Percentiles rank a stretch among this genome's conserved stretches.
These are phyloP conservation scores for Phytophthora podocarpi DNA, from an alignment of 352 stramenopile genomes.

Conservation along the genomic window DNA sequence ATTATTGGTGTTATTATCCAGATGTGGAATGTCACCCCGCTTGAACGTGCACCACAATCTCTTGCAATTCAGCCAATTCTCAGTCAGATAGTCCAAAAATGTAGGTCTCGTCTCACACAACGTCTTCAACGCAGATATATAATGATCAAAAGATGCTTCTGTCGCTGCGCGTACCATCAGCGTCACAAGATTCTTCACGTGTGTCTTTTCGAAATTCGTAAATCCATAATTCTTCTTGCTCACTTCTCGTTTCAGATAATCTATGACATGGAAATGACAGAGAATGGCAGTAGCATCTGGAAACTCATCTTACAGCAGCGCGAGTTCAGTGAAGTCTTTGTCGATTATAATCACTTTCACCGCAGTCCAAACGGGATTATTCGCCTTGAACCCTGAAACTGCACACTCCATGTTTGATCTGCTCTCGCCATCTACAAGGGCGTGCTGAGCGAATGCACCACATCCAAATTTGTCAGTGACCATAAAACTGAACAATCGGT, in stretches of 20 bases:
- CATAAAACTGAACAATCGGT: conserved; percentile 22
- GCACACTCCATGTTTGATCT: conserved; percentile 1
- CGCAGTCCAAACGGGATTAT: neutral
- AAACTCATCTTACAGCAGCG: neutral
- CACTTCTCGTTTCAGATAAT: conserved; percentile 10
- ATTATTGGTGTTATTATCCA: conserved; percentile 26
- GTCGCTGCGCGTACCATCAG: conserved; percentile 1
- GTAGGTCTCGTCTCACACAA: neutral
- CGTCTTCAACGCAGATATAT: neutral
- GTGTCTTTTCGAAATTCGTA: neutral
- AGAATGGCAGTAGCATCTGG: conserved; percentile 1
- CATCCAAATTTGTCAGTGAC: too few relatives aligned
- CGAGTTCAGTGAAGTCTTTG: conserved; percentile 12
- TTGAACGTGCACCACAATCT: neutral
- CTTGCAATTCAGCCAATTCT: conserved; percentile 16
- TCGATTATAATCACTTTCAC: conserved; percentile 13
- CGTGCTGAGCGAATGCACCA: conserved; percentile 7
- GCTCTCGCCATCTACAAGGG: conserved; percentile 6
- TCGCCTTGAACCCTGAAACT: conserved; percentile 5
- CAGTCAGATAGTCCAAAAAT: conserved; percentile 7
- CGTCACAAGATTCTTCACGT: conserved; percentile 7
- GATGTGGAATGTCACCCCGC: neutral
- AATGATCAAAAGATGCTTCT: neutral
- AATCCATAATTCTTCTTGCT: conserved; percentile 13
- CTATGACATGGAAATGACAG: conserved; percentile 21